Evolutionary conservation across 345 rosid genomes (phyloP).

Genomic region (Kandelia obovata): DNA sequence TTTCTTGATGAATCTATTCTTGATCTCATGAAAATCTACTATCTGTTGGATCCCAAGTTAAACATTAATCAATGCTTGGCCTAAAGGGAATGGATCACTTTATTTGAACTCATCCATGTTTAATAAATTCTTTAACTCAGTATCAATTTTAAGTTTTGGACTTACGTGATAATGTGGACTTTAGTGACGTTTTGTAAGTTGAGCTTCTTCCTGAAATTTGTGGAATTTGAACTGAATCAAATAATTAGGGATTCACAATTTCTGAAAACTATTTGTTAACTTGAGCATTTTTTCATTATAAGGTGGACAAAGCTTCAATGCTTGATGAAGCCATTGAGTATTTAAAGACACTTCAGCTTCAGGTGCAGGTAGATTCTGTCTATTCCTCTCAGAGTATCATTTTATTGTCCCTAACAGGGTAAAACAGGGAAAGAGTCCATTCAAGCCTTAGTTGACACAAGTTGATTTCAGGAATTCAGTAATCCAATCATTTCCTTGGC

Average conservation of each 20-base stretch:
- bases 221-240: slow-evolving; percentile 4
- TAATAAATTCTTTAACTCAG: background rate
- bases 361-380: slow-evolving; percentile 64
- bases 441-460: too few relatives aligned
- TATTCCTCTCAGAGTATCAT: background rate
- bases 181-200: slow-evolving; percentile 1
- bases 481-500: slow-evolving; percentile 8
- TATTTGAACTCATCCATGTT: background rate
- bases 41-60: background rate
- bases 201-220: background rate
- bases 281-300: slow-evolving; percentile 20
- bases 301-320: slow-evolving; percentile 98
- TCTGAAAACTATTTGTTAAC: slow-evolving; percentile 13
- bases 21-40: background rate
- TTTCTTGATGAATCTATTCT: background rate
- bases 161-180: background rate
- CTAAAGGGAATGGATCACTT: slow-evolving; percentile 2
- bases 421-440: too few relatives aligned
- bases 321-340: slow-evolving; percentile 95
- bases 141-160: background rate
- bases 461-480: slow-evolving; percentile 9
- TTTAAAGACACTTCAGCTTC: slow-evolving; percentile 86
- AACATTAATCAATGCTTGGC: background rate
- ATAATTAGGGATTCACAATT: slow-evolving; percentile 8
- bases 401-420: too few relatives aligned